Conservation (phyloP, 164 flowering plant genomes). For the Tetracentron sinense region DNA sequence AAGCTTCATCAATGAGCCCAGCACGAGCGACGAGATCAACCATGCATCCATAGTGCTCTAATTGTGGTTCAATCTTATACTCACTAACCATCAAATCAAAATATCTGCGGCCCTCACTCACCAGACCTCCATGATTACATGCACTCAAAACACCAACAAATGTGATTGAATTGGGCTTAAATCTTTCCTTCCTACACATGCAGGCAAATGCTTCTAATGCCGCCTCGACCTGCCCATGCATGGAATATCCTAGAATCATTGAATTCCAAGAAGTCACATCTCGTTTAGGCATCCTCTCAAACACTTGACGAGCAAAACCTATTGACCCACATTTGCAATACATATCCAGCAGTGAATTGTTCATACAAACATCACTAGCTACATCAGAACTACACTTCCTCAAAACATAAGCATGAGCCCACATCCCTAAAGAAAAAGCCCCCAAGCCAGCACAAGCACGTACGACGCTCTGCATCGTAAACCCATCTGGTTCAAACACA, state of each 20-base stretch:
- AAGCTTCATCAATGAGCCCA: conserved; percentile 55
- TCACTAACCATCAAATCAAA: conserved; percentile 45
- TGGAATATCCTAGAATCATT: not conserved
- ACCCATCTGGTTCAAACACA: conserved; percentile 52
- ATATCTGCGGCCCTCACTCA: conserved; percentile 37
- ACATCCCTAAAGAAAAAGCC: conserved; percentile 59
- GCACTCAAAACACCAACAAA: conserved; percentile 56
- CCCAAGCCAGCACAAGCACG: conserved; percentile 66
- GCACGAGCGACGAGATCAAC: conserved; percentile 74
- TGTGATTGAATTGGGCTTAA: conserved; percentile 42
- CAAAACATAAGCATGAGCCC: conserved; percentile 67
- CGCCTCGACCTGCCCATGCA: not conserved
- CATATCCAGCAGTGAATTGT: conserved; percentile 61
- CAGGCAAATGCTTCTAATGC: not conserved
- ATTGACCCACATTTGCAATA: conserved; percentile 74
- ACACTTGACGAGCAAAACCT: conserved; percentile 48
- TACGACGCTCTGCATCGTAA: conserved; percentile 54
- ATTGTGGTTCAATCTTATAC: conserved; percentile 50
- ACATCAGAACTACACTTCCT: conserved; percentile 25
- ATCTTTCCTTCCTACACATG: not conserved
- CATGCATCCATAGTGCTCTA: conserved; percentile 83
- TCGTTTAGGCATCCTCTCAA: conserved; percentile 10
- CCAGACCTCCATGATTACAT: conserved; percentile 52
- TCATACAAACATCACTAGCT: conserved; percentile 41
- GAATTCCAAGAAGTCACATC: conserved; percentile 1